Conservation (phyloP, 805 yeast genomes). For the Saturnispora zaruensis region DNA sequence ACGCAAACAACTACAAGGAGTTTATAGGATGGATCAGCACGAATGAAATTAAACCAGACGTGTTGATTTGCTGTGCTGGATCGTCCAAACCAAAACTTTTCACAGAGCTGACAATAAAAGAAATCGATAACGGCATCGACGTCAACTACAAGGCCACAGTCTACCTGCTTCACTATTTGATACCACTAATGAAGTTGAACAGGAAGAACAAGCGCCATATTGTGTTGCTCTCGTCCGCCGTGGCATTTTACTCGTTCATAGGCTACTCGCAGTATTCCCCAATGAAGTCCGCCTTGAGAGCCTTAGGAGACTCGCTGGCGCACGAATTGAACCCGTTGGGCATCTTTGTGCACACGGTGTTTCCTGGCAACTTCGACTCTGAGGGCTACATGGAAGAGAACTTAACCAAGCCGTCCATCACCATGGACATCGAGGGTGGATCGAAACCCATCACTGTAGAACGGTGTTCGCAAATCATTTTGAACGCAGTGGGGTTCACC, state of each 20-base stretch:
- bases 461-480: constrained; percentile 53
- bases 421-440: constrained; percentile 77
- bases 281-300: constrained; percentile 68
- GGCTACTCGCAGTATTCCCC: constrained; percentile 94
- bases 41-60: constrained; percentile 45
- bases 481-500: constrained; percentile 34
- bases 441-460: constrained; percentile 61
- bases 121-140: constrained; percentile 52
- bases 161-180: constrained; percentile 58
- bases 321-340: constrained; percentile 70
- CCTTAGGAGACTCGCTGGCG: constrained; percentile 67
- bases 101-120: constrained; percentile 50
- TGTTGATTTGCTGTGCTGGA: constrained; percentile 82
- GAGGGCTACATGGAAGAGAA: constrained; percentile 85
- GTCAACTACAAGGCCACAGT: constrained; percentile 69
- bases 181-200: constrained; percentile 23
- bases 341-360: constrained; percentile 62
- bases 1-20: constrained; percentile 35
- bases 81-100: constrained; percentile 73
- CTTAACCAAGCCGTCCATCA: constrained; percentile 75
- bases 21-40: constrained; percentile 30
- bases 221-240: constrained; percentile 64
- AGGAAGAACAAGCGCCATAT: constrained; percentile 36
- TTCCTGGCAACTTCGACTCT: constrained; percentile 83
- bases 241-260: constrained; percentile 77